These are phyloP conservation scores for Talaromyces sp. DNA, from an alignment of 2,329 filamentous ascomycete genomes.

Conservation along the genomic window DNA sequence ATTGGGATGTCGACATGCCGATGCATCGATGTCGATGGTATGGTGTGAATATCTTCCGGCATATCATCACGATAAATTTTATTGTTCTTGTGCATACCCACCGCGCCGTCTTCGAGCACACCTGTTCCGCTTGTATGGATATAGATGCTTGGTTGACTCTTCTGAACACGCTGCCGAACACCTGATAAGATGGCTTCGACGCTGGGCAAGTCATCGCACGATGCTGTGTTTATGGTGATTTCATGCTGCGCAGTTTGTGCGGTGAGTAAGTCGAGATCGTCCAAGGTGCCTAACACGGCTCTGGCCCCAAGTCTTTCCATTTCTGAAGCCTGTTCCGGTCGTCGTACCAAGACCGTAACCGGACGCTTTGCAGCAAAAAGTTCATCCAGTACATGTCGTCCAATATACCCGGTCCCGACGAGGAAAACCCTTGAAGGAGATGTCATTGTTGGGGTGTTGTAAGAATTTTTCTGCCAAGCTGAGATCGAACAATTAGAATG, in stretches of 20 bases:
- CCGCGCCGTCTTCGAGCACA: background rate
- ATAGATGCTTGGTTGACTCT: background rate
- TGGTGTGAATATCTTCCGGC: background rate
- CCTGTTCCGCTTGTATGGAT: background rate
- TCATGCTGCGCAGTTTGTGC: background rate
- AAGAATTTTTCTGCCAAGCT: background rate
- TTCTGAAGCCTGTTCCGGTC: background rate
- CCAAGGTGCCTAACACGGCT: background rate
- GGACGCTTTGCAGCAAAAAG: background rate
- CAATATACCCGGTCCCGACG: background rate
- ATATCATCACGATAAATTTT: background rate
- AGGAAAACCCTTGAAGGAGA: background rate
- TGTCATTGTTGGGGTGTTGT: background rate
- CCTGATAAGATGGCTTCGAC: background rate
- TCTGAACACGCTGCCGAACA: background rate
- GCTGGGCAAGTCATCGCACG: background rate
- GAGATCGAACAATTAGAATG: background rate
- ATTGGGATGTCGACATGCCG: background rate
- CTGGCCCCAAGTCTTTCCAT: background rate
- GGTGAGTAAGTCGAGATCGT: background rate
- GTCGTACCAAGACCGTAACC: background rate
- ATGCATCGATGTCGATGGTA: background rate
- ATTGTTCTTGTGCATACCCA: background rate
- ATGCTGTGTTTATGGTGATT: background rate
- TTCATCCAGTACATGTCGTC: background rate